Percentiles rank a stretch among this genome's conserved stretches.
phyloP scores from a whole-genome alignment of 2,329 filamentous ascomycete species.

The Thyridium curvatum region DNA sequence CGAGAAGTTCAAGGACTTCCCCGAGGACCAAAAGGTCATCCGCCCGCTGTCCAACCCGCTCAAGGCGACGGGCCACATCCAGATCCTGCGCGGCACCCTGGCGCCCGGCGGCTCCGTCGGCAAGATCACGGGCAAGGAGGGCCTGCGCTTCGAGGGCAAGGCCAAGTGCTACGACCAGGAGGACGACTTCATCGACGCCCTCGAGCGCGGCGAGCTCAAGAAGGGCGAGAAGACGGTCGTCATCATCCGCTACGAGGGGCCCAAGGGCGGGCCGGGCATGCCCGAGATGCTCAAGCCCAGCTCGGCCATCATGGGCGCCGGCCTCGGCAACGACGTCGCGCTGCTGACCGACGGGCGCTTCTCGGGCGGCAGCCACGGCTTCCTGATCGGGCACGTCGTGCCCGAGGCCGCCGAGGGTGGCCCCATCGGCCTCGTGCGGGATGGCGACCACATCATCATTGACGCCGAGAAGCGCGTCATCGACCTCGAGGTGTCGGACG shows the following conservation, averaged over 20 bases:
- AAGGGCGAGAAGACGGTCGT: slow-evolving; percentile 84
- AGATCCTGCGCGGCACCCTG: slow-evolving; percentile 80
- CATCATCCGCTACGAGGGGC: slow-evolving; percentile 88
- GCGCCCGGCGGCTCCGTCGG: slow-evolving; percentile 83
- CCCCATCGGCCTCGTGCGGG: slow-evolving; percentile 73
- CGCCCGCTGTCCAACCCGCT: slow-evolving; percentile 75
- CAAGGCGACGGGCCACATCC: slow-evolving; percentile 80
- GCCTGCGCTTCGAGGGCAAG: slow-evolving; percentile 73
- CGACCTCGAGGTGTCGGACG: slow-evolving; percentile 60
- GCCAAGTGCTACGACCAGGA: slow-evolving; percentile 83
- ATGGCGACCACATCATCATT: slow-evolving; percentile 77
- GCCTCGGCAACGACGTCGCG: slow-evolving; percentile 69
- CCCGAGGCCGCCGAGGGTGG: slow-evolving; percentile 83
- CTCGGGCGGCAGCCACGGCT: slow-evolving; percentile 77
- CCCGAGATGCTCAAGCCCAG: slow-evolving; percentile 93
- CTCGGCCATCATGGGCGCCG: slow-evolving; percentile 87
- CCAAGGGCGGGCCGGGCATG: slow-evolving; percentile 91
- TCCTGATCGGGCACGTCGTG: slow-evolving; percentile 82
- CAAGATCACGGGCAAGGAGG: slow-evolving; percentile 93
- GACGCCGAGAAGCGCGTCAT: slow-evolving; percentile 70
- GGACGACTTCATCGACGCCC: slow-evolving; percentile 68
- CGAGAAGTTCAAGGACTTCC: slow-evolving; percentile 65
- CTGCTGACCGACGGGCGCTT: slow-evolving; percentile 71
- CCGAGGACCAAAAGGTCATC: slow-evolving; percentile 75
- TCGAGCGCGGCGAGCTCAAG: slow-evolving; percentile 73